These are phyloP conservation scores for Aspergillus aculeatus DNA, from an alignment of 2,329 filamentous ascomycete species.

Conservation along the genomic window DNA sequence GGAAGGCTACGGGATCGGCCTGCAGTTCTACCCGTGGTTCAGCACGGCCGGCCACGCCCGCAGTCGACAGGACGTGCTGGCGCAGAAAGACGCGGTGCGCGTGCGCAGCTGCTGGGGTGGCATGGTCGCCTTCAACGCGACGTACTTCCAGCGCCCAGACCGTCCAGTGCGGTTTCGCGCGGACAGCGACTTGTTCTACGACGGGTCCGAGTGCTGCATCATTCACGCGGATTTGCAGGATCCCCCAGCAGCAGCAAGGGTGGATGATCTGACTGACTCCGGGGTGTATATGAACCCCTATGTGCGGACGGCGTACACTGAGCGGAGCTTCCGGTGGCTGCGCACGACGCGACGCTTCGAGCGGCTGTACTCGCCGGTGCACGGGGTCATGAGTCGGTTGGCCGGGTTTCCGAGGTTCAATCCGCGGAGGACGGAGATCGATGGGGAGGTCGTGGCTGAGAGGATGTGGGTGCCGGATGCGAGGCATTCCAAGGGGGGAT, in stretches of 20 bases:
- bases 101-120: conserved; percentile 75
- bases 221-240: conserved; percentile 50
- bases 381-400: conserved; percentile 57
- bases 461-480: conserved; percentile 32
- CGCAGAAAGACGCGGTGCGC: conserved; percentile 58
- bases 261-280: conserved; percentile 41
- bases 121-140: conserved; percentile 58
- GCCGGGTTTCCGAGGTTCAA: conserved; percentile 60
- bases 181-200: conserved; percentile 59
- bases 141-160: conserved; percentile 41
- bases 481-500: conserved; percentile 22
- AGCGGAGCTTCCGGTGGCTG: conserved; percentile 57
- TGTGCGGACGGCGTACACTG: conserved; percentile 68
- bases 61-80: conserved; percentile 61
- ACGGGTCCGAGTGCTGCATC: conserved; percentile 64
- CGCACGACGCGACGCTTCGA: conserved; percentile 63
- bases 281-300: conserved; percentile 73
- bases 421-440: conserved; percentile 57
- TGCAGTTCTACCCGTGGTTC: conserved; percentile 73
- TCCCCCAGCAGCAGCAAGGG: conserved; percentile 17
- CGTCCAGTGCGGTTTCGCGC: conserved; percentile 56
- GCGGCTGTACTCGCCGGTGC: conserved; percentile 58
- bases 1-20: conserved; percentile 65
- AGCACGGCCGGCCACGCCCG: conserved; percentile 47
- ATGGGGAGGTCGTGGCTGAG: conserved; percentile 49